phyloP scores from a whole-genome alignment of 2,329 filamentous ascomycete genomes.

The Fusarium napiforme region DNA sequence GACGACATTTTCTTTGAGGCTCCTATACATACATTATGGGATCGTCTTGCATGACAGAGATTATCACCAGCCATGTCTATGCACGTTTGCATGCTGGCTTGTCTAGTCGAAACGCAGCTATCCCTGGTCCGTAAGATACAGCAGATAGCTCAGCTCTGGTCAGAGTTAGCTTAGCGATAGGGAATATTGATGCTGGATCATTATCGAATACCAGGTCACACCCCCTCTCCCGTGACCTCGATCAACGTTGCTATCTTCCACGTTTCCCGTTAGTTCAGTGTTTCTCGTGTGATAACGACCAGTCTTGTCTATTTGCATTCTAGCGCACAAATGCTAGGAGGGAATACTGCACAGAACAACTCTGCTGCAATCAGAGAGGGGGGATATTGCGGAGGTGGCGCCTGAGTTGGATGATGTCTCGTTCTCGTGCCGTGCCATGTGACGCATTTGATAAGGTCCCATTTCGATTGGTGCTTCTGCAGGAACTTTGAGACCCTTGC shows the following conservation, averaged over 20 bases:
- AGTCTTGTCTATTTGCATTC: slow-evolving; percentile 17
- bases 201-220: slow-evolving; percentile 20
- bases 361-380: neutral
- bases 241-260: slow-evolving; percentile 3
- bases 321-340: slow-evolving; percentile 13
- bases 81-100: slow-evolving; percentile 9
- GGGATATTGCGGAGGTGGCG: slow-evolving; percentile 36
- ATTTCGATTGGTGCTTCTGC: slow-evolving; percentile 28
- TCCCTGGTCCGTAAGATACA: slow-evolving; percentile 6
- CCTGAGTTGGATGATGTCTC: slow-evolving; percentile 30
- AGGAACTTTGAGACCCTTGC: slow-evolving; percentile 37
- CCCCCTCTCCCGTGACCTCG: slow-evolving; percentile 32
- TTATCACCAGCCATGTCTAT: slow-evolving; percentile 14
- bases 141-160: neutral
- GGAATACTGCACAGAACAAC: slow-evolving; percentile 30
- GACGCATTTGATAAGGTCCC: slow-evolving; percentile 23
- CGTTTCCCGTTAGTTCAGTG: slow-evolving; percentile 11
- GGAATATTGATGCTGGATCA: neutral
- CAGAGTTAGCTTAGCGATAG: slow-evolving; percentile 10
- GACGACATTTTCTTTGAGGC: slow-evolving; percentile 24
- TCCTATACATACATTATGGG: slow-evolving; percentile 12
- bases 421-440: slow-evolving; percentile 24
- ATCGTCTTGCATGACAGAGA: slow-evolving; percentile 17
- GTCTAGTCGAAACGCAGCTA: slow-evolving; percentile 26
- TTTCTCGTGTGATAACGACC: slow-evolving; percentile 13